A percentile compares a stretch with the other conserved stretches of the same genome.
Evolutionary conservation across 208 protist species (phyloP).

Genomic region (Wallacemonas sp.): DNA sequence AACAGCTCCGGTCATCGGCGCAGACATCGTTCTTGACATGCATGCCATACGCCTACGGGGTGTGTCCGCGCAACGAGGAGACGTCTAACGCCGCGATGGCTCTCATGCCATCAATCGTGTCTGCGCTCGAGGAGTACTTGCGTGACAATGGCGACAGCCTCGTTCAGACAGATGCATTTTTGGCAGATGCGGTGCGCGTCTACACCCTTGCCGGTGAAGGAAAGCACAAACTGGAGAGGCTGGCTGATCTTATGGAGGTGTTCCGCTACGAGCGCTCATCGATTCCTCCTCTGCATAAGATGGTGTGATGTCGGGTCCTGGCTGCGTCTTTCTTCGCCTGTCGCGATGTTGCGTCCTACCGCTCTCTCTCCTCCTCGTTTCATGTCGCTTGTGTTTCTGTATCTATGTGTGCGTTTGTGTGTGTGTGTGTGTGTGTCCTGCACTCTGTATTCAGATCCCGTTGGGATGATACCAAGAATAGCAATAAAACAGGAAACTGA

Average conservation of each 20-base stretch:
- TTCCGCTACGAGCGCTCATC: slow-evolving; percentile 62
- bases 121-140: slow-evolving; percentile 62
- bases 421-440: too few species aligned
- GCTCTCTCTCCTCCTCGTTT: too few species aligned
- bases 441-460: too few species aligned
- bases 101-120: slow-evolving; percentile 29
- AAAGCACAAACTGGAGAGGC: slow-evolving; percentile 36
- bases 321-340: background rate
- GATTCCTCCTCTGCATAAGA: slow-evolving; percentile 57
- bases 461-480: too few species aligned
- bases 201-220: slow-evolving; percentile 73
- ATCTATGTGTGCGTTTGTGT: too few species aligned
- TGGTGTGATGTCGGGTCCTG: slow-evolving; percentile 28
- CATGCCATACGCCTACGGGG: slow-evolving; percentile 44
- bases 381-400: too few species aligned
- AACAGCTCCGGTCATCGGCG: slow-evolving; percentile 49
- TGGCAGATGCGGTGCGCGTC: slow-evolving; percentile 72
- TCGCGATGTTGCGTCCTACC: background rate
- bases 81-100: slow-evolving; percentile 15
- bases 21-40: slow-evolving; percentile 64
- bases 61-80: slow-evolving; percentile 12
- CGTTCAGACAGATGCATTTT: slow-evolving; percentile 64
- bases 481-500: too few species aligned
- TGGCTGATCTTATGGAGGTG: slow-evolving; percentile 74
- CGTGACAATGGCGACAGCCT: slow-evolving; percentile 53